phyloP scores from a whole-genome alignment of 2,329 filamentous ascomycete species.

The Monosporascus sp. region DNA sequence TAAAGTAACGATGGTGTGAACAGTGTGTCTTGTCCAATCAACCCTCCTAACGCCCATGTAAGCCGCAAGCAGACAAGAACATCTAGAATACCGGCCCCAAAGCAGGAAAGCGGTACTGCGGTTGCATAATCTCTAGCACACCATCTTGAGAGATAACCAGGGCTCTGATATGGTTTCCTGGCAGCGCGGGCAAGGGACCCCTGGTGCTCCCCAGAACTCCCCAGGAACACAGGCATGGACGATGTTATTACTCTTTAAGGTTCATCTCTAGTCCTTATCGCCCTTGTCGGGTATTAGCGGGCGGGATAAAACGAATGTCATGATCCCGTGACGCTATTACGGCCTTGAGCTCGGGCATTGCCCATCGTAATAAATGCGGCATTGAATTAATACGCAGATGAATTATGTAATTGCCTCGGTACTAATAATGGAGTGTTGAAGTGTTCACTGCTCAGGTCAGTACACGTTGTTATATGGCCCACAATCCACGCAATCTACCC shows the following conservation, averaged over 20 bases:
- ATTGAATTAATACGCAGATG: no score
- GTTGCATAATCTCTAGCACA: not conserved
- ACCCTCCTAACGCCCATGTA: not conserved
- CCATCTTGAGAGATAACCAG: not conserved
- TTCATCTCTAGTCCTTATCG: no score
- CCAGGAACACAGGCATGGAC: not conserved
- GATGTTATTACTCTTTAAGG: no score
- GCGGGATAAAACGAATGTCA: no score
- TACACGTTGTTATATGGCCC: no score
- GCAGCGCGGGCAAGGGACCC: not conserved
- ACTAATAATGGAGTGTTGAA: constrained; percentile 8
- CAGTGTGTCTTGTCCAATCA: not conserved
- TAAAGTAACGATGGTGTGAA: not conserved
- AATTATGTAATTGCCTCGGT: constrained; percentile 7
- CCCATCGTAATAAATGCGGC: constrained; percentile 14
- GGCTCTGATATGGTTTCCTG: not conserved
- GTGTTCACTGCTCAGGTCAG: not conserved
- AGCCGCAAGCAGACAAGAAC: not conserved
- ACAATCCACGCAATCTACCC: no score
- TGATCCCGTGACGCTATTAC: not conserved
- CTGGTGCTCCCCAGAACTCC: not conserved
- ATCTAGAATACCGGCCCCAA: not conserved
- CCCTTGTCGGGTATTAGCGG: no score
- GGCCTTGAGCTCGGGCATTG: constrained; percentile 7
- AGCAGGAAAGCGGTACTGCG: not conserved